Evolutionary conservation across 2,329 filamentous ascomycete genomes (phyloP).

Genomic region (Lomentospora prolificans): DNA sequence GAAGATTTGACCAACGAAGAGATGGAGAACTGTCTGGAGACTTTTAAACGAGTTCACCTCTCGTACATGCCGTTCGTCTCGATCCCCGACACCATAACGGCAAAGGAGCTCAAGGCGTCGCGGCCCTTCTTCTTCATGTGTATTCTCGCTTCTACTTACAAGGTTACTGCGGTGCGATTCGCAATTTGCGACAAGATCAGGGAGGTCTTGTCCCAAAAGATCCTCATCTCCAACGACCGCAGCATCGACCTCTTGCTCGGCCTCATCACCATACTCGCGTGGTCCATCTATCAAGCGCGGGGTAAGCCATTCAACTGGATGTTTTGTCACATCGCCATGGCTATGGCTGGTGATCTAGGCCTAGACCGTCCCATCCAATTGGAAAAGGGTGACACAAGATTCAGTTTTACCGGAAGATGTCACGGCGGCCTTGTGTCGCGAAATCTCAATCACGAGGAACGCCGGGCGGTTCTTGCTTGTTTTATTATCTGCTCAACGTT

Average conservation of each 20-base stretch:
- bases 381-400: conserved; percentile 21
- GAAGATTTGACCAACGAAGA: not conserved
- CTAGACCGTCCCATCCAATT: conserved; percentile 28
- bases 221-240: conserved; percentile 38
- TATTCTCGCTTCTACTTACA: conserved; percentile 36
- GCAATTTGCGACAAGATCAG: conserved; percentile 30
- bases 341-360: conserved; percentile 35
- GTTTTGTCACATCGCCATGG: conserved; percentile 30
- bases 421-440: not conserved
- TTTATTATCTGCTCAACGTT: conserved; percentile 31
- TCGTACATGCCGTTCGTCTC: conserved; percentile 34
- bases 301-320: conserved; percentile 33
- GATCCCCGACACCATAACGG: conserved; percentile 25
- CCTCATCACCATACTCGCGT: conserved; percentile 33
- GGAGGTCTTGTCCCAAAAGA: conserved; percentile 32
- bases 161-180: conserved; percentile 28
- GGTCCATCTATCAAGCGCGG: conserved; percentile 20
- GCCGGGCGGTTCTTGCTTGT: conserved; percentile 36
- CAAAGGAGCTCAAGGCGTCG: conserved; percentile 26
- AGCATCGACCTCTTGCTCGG: conserved; percentile 43
- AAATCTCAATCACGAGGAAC: conserved; percentile 28
- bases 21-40: not conserved
- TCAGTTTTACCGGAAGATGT: conserved; percentile 7
- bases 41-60: not conserved
- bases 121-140: conserved; percentile 40